These are phyloP conservation scores for Daucus carota DNA, from an alignment of 129 eudicot genomes.

Conservation along the genomic window DH1_v3.0 NC_030385.2:46193001-46193500, in stretches of 20 bases:
- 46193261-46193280: not conserved
- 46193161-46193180: not conserved
- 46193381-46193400: slow-evolving; percentile 50
- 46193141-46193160: not conserved
- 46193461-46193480: slow-evolving; percentile 40
- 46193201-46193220: not conserved
- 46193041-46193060: not conserved
- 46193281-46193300: not conserved
- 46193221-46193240: not conserved
- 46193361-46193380: slow-evolving; percentile 48
- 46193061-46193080: not conserved
- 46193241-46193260: not conserved
- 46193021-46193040: not conserved
- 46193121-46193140: not conserved
- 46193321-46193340: not conserved
- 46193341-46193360: not conserved
- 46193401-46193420: slow-evolving; percentile 67
- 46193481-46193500: slow-evolving; percentile 53
- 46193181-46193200: not conserved
- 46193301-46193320: not conserved
- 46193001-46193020: not conserved
- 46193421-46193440: slow-evolving; percentile 64
- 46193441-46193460: slow-evolving; percentile 37
- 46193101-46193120: not conserved
- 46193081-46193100: not conserved